A percentile compares a stretch with the other conserved stretches of the same genome.
Conservation (phyloP, 176 grass and related monocot genomes). For the Avena sativa region DNA sequence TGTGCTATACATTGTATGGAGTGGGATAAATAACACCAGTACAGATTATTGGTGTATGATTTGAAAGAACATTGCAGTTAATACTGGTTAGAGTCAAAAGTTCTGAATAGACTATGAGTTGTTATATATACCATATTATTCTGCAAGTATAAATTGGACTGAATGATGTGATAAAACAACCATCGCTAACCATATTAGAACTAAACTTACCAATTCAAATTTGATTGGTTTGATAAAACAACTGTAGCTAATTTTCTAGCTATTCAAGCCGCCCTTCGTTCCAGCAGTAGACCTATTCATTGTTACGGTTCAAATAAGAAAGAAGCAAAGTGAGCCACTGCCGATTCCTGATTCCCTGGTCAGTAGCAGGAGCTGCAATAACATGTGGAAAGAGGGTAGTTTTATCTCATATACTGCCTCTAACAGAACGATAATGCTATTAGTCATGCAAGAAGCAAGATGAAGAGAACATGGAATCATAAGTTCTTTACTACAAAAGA, state of each 20-base stretch:
- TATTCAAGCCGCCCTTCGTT: not conserved
- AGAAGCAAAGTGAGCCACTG: not conserved
- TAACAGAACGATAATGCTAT: not conserved
- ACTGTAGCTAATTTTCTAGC: not conserved
- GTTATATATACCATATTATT: not conserved
- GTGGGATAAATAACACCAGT: not conserved
- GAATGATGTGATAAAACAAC: not conserved
- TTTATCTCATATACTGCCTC: not conserved
- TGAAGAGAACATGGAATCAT: not conserved
- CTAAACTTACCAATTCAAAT: not conserved
- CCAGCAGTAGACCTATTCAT: not conserved
- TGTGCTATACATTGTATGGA: not conserved
- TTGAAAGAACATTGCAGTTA: not conserved
- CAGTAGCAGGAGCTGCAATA: not conserved
- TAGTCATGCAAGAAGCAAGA: slow-evolving; percentile 2
- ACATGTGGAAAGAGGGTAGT: not conserved
- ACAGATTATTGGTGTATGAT: not conserved
- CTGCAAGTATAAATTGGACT: not conserved
- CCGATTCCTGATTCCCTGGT: not conserved
- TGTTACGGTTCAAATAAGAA: not conserved
- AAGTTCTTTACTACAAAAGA: not conserved
- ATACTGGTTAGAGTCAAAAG: slow-evolving; percentile 1
- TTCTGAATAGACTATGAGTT: slow-evolving; percentile 1
- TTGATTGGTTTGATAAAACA: not conserved
- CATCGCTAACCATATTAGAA: not conserved